Evolutionary conservation across 1,139 yeast genomes (phyloP), one percentile per base, ranked within the genome.

Genomic region (Lodderomyces beijingensis): DNA sequence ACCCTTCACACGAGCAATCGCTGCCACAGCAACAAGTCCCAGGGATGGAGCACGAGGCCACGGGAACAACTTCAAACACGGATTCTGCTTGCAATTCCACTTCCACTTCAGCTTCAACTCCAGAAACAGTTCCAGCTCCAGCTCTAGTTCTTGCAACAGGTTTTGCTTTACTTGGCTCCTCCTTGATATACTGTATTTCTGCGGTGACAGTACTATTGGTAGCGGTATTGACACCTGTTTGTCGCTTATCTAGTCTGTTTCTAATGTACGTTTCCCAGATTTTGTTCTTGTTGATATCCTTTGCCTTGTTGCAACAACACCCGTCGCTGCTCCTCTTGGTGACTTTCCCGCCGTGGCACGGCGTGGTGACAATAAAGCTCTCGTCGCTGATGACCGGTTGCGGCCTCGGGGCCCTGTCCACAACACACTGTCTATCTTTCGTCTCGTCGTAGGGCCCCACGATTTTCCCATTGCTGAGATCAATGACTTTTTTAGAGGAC

Each of bases 1-100:
- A 75, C 2, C 65, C 70, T 12, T 54, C 65, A 51, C 80, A 75
- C 4, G 50, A 33, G 50, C 80, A 75, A 17, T 55, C 50, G 15
- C 58, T 68, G 12, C 59, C 70, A 51, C 80, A 74, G 22, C 59
- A 47, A 48, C 80, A 74, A 0, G 74, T 55, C 0, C 77, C 78
- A 0, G 74, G 71, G 12, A 70, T 57, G 1, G 74, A 60, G 44
- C 77, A 68, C 4, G 74, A 50, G 23, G 64, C 56, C 22, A 59
- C 51, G 20, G 54, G 47, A 9, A 59, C 53, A 22, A 60, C 51
- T 38, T 57, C 57, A 42, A 44, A 40, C 13, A 44, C 18, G 19
- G 35, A 36, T 11, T 36, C 28, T 4, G 26, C 25, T 5, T 18
- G n/a, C n/a, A n/a, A n/a, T n/a, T n/a, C n/a, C n/a, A n/a, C n/a